Evolutionary conservation across 2,329 filamentous ascomycete species (phyloP), one percentile per base, ranked within the genome.

Genomic region (Bipolaris sorokiniana): DNA sequence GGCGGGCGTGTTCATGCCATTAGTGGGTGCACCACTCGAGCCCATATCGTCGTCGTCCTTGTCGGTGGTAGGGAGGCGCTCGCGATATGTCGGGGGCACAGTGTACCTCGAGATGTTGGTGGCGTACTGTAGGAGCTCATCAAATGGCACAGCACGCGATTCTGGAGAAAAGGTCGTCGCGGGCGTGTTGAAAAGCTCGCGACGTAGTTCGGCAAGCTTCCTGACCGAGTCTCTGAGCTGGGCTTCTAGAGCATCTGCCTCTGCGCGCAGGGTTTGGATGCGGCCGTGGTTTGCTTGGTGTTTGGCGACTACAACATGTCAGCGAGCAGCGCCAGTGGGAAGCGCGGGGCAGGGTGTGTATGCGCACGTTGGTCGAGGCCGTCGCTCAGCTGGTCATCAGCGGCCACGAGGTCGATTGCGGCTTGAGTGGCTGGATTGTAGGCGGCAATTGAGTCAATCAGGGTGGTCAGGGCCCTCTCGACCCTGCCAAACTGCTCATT

Each of bases 91-190:
- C 0, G 88, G 88, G 0, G 91, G 90, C 11, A 92, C 83, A 0
- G 91, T 94, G 63, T 88, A 92, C 72, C 88, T 90, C 74, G 88
- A 90, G 70, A 96, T 95, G 62, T 88, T 87, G 41, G 89, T 88
- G 20, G 91, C 91, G 73, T 91, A 95, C 60, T 82, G 83, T 20
- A 96, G 86, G 0, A 96, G 85, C 64, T 93, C 88, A 42, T 87
- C 83, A 70, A 92, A 91, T 3, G 84, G 84, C 48, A 95, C 79
- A 20, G 80, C 74, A 42, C 76, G 76, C 10, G 76, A 70, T 5
- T 75, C 58, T n/a, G 81, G 72, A 5, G 85, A 54, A 15, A 74
- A 67, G 1, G 66, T 63, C 18, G 76, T 76, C 1, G 69, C 66
- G n/a, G 74, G 71, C 0, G 71, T 73, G 23, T 83, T 81, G 40